phyloP scores from a whole-genome alignment of 1,284 basidiomycete species.

The Boletus holoroseus region DNA sequence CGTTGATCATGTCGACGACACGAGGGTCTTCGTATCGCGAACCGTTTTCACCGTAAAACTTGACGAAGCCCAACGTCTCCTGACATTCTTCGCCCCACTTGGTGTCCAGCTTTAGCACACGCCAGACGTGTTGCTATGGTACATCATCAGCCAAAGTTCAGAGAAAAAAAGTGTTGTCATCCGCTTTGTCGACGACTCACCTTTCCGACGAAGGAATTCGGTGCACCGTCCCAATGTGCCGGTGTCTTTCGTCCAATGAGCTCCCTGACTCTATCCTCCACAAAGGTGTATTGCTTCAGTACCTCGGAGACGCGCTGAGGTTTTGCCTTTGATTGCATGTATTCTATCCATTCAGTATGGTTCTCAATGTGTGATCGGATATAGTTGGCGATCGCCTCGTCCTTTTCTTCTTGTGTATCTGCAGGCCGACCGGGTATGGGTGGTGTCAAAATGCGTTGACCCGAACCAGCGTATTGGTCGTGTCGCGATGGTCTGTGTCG shows the following conservation, averaged over 20 bases:
- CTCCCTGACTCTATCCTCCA: constrained; percentile 41
- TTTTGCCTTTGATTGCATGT: constrained; percentile 39
- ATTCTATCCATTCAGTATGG: constrained; percentile 38
- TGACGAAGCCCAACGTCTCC: constrained; percentile 47
- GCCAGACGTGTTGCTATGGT: constrained; percentile 49
- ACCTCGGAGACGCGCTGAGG: constrained; percentile 40
- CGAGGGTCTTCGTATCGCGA: constrained; percentile 43
- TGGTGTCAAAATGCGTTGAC: constrained; percentile 18
- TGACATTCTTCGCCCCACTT: constrained; percentile 45
- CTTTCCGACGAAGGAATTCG: constrained; percentile 32
- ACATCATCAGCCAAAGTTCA: constrained; percentile 1
- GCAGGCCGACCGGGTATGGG: constrained; percentile 27
- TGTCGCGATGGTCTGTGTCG: not conserved
- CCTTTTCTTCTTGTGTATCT: constrained; percentile 35
- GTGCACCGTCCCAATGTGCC: constrained; percentile 34
- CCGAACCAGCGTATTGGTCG: not conserved
- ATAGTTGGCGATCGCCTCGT: constrained; percentile 36
- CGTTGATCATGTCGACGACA: constrained; percentile 47
- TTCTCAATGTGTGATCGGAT: constrained; percentile 39
- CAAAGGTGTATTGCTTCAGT: constrained; percentile 43
- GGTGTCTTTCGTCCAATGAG: constrained; percentile 40
- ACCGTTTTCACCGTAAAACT: constrained; percentile 54
- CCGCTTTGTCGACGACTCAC: constrained; percentile 25
- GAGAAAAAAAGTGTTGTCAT: not conserved
- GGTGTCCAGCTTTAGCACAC: constrained; percentile 44